Conservation (phyloP, 2,329 filamentous ascomycete species). For the Sporothrix euskadiensis region DNA sequence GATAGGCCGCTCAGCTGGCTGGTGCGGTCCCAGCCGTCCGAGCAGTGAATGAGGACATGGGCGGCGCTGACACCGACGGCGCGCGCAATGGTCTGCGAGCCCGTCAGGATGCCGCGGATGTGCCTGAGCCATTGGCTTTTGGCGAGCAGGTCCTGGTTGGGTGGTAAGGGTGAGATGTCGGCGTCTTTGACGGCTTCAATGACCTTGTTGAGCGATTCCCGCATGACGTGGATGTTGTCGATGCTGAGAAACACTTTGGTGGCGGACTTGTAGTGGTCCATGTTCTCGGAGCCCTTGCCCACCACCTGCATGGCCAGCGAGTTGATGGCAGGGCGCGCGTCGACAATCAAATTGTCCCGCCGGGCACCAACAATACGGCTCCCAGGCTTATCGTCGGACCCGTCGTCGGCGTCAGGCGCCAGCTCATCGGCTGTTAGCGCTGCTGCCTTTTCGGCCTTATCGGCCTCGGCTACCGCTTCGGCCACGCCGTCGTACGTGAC, state of each 20-base stretch:
- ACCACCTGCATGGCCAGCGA: constrained; percentile 92
- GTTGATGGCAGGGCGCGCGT: constrained; percentile 91
- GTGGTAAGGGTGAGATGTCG: constrained; percentile 79
- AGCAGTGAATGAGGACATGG: constrained; percentile 95
- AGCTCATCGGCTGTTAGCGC: constrained; percentile 54
- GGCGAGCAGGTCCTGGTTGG: constrained; percentile 75
- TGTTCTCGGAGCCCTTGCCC: constrained; percentile 92
- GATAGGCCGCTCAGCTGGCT: constrained; percentile 89
- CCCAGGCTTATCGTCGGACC: constrained; percentile 57
- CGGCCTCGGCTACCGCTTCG: constrained; percentile 44
- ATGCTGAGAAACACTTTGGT: constrained; percentile 92
- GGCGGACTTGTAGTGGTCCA: constrained; percentile 93
- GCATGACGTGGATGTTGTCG: constrained; percentile 98
- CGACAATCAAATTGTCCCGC: constrained; percentile 90
- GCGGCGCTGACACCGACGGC: constrained; percentile 91
- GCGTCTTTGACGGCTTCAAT: constrained; percentile 90
- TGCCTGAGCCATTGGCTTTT: constrained; percentile 92
- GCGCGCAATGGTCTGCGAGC: constrained; percentile 78
- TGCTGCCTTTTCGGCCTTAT: constrained; percentile 56
- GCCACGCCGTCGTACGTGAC: constrained; percentile 23
- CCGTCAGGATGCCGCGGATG: constrained; percentile 79
- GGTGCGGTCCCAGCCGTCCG: constrained; percentile 97
- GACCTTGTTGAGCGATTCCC: constrained; percentile 82
- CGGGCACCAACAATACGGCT: constrained; percentile 78
- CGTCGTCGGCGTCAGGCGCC: constrained; percentile 18